Conservation (phyloP, 2,329 filamentous ascomycete species). For the Didymosphaeria variabile region DNA sequence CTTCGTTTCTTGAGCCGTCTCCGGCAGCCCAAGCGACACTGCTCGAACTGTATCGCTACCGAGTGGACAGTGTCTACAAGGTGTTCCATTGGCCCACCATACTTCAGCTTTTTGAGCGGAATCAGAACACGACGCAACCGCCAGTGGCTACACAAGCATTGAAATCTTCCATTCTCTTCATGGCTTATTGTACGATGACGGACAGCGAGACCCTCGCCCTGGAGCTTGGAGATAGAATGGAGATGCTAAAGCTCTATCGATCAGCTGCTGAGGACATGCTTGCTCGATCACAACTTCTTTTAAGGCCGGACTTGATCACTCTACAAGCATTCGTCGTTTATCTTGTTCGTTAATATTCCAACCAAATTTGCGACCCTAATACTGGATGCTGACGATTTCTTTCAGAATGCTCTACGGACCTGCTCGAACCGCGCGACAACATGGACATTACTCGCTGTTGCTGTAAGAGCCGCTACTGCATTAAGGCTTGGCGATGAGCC, state of each 20-base stretch:
- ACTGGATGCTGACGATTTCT: background rate
- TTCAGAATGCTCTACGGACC: slow-evolving; percentile 17
- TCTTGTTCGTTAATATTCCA: slow-evolving; percentile 14
- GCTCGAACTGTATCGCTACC: slow-evolving; percentile 17
- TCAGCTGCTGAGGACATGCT: slow-evolving; percentile 5
- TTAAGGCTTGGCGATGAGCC: slow-evolving; percentile 15
- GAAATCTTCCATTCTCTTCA: slow-evolving; percentile 16
- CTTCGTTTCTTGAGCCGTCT: background rate
- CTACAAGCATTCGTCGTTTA: slow-evolving; percentile 21
- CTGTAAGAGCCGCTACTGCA: slow-evolving; percentile 19
- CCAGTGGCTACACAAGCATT: slow-evolving; percentile 6
- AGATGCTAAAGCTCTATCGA: slow-evolving; percentile 1
- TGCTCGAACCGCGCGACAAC: slow-evolving; percentile 17
- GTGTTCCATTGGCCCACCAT: slow-evolving; percentile 22
- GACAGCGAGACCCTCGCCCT: slow-evolving; percentile 9
- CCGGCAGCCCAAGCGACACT: background rate
- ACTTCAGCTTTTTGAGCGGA: background rate
- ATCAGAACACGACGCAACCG: background rate
- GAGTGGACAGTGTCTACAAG: slow-evolving; percentile 24
- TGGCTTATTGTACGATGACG: slow-evolving; percentile 18
- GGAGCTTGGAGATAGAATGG: slow-evolving; percentile 7
- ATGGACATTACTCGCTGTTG: slow-evolving; percentile 21
- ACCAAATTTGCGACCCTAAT: background rate
- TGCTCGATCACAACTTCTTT: slow-evolving; percentile 14
- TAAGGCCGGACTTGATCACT: slow-evolving; percentile 14